Conservation (phyloP, 2,329 filamentous ascomycete genomes). For the Colletotrichum higginsianum region DNA sequence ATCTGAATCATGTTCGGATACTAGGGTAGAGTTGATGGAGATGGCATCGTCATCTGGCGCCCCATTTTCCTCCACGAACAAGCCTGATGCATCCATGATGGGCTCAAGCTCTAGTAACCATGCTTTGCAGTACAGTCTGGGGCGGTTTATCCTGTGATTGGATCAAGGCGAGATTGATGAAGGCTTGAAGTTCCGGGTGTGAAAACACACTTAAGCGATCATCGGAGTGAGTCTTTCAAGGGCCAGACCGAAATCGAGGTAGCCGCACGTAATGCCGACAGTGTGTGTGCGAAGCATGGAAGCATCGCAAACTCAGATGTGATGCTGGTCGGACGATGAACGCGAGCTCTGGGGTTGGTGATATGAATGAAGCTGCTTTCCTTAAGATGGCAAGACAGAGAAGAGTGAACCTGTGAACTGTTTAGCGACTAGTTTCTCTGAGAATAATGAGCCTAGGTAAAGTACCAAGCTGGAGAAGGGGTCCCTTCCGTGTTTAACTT, state of each 20-base stretch:
- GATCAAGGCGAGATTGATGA: too few relatives aligned
- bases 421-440: slow-evolving; percentile 2
- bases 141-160: not conserved
- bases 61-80: slow-evolving; percentile 31
- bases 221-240: not conserved
- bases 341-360: not conserved
- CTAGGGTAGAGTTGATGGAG: slow-evolving; percentile 53
- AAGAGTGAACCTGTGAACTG: not conserved
- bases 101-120: not conserved
- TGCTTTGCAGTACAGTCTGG: not conserved
- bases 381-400: not conserved
- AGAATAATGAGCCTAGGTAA: not conserved
- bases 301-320: too few relatives aligned
- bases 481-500: not conserved
- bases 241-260: not conserved
- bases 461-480: not conserved
- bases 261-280: not conserved
- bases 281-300: not conserved
- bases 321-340: not conserved
- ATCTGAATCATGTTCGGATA: slow-evolving; percentile 53
- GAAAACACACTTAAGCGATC: not conserved
- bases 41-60: slow-evolving; percentile 46
- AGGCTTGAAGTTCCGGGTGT: not conserved
- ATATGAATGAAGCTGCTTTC: not conserved
- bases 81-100: slow-evolving; percentile 23